Percentiles rank a stretch among this genome's conserved stretches.
phyloP scores from a whole-genome alignment of 2,329 filamentous ascomycete genomes.

The Aplosporella prunicola region DNA sequence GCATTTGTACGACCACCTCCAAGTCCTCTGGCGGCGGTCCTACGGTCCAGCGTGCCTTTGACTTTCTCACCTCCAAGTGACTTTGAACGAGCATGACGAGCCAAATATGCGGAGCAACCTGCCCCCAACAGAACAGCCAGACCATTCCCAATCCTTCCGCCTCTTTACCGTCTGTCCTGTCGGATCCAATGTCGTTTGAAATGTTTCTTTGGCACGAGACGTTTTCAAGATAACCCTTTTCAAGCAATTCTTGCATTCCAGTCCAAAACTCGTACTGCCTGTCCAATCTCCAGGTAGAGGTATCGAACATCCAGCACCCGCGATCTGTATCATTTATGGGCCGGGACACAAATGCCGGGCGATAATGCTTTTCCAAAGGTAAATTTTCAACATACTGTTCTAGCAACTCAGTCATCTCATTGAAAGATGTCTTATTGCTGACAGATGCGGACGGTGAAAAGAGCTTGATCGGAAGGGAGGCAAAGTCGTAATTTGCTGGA shows the following conservation, averaged over 20 bases:
- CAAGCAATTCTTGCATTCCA: conserved; percentile 52
- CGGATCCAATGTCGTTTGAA: conserved; percentile 32
- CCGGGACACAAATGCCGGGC: conserved; percentile 9
- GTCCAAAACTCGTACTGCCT: conserved; percentile 50
- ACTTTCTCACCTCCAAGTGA: conserved; percentile 4
- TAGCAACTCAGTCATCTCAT: conserved; percentile 2
- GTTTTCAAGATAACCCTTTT: conserved; percentile 50
- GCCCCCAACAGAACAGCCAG: conserved; percentile 70
- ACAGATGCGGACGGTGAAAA: conserved; percentile 18
- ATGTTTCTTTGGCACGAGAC: conserved; percentile 30
- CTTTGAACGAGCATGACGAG: conserved; percentile 21
- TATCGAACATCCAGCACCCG: conserved; percentile 66
- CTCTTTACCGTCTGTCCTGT: conserved; percentile 19
- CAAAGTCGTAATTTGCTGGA: conserved; percentile 15
- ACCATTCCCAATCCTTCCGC: conserved; percentile 34
- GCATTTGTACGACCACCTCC: conserved; percentile 45
- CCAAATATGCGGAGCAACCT: conserved; percentile 60
- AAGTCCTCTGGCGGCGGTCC: conserved; percentile 39
- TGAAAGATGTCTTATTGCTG: conserved; percentile 1
- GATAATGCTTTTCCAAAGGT: conserved; percentile 14
- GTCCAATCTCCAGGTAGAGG: conserved; percentile 42
- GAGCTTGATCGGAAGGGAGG: conserved; percentile 17
- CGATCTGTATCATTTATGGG: conserved; percentile 45
- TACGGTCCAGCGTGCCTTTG: conserved; percentile 3
- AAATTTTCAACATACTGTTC: neutral